phyloP scores from a whole-genome alignment of 352 stramenopile species.

The Pythium phragmitis region DNA sequence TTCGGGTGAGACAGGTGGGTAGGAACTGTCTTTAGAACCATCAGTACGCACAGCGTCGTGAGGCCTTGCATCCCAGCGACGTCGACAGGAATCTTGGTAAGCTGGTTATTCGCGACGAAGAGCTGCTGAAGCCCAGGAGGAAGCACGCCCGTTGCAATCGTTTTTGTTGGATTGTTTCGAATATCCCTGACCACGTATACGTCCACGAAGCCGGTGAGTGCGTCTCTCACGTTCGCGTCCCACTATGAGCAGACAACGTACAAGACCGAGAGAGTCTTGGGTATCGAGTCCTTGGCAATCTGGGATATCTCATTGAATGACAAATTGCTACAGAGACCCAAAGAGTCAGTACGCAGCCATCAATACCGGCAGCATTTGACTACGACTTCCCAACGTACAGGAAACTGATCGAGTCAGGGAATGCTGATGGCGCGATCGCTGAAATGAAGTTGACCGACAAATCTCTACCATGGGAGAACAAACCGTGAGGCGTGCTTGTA shows the following conservation, averaged over 20 bases:
- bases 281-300: not conserved
- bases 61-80: slow-evolving; percentile 7
- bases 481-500: not conserved
- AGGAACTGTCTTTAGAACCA: not conserved
- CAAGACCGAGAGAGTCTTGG: not conserved
- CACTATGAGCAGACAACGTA: not conserved
- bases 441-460: slow-evolving; percentile 11
- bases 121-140: not conserved
- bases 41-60: slow-evolving; percentile 5
- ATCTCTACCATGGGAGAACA: slow-evolving; percentile 2
- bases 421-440: not conserved
- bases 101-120: not conserved
- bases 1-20: not conserved
- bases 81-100: slow-evolving; percentile 11
- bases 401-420: not conserved
- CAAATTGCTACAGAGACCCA: not conserved
- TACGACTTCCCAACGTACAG: slow-evolving; percentile 1
- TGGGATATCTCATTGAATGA: not conserved
- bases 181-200: not conserved
- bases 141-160: not conserved
- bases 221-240: not conserved
- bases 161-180: slow-evolving; percentile 4
- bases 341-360: too few relatives aligned
- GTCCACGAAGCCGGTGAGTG: too few relatives aligned
- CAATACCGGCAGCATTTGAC: too few relatives aligned